These are phyloP conservation scores for Orbilia quercus DNA, from an alignment of 2,329 filamentous ascomycete species.

Conservation along the genomic window DNA sequence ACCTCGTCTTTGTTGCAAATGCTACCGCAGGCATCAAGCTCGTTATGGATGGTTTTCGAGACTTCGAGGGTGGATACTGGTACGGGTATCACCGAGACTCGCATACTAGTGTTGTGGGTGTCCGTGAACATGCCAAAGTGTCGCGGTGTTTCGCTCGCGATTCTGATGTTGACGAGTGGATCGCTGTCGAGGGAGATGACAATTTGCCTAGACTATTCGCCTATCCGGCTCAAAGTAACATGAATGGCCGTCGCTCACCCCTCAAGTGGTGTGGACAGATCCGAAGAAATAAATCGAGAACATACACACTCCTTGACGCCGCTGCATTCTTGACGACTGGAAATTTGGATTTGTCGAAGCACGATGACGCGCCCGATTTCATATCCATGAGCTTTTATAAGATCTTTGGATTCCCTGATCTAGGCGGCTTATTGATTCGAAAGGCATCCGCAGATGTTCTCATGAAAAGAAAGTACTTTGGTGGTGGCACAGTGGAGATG, in stretches of 20 bases:
- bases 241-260: constrained; percentile 65
- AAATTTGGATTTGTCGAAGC: constrained; percentile 69
- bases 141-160: constrained; percentile 63
- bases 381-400: constrained; percentile 73
- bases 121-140: constrained; percentile 66
- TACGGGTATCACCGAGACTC: constrained; percentile 86
- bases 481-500: constrained; percentile 75
- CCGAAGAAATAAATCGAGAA: constrained; percentile 45
- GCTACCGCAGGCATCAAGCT: constrained; percentile 91
- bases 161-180: constrained; percentile 64
- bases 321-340: constrained; percentile 74
- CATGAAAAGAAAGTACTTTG: constrained; percentile 72
- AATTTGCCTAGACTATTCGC: constrained; percentile 63
- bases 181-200: constrained; percentile 44
- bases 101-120: constrained; percentile 87
- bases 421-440: constrained; percentile 72
- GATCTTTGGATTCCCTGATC: constrained; percentile 74
- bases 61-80: constrained; percentile 74
- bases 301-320: constrained; percentile 70
- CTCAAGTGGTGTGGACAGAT: constrained; percentile 60
- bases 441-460: constrained; percentile 69
- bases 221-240: constrained; percentile 67
- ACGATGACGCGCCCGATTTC: constrained; percentile 70
- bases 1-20: constrained; percentile 91
- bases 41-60: constrained; percentile 80